Evolutionary conservation across 2,329 filamentous ascomycete species (phyloP), one percentile per base, ranked within the genome.

Genomic region (Passalora sequoiae): DNA sequence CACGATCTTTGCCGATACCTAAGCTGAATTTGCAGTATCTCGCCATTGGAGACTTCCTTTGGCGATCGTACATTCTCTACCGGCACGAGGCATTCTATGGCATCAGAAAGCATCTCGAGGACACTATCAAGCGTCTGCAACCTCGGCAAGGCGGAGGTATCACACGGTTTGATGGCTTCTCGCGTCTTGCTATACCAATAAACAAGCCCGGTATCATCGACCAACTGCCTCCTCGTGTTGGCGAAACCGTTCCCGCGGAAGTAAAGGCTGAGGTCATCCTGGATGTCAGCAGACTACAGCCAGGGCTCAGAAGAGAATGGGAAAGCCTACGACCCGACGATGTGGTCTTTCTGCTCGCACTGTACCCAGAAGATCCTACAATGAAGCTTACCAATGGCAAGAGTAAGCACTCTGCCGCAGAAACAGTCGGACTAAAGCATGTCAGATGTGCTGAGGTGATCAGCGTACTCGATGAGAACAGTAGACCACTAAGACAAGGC

Each of bases 21-120:
- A 98, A 98, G 63, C 69, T 97, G 33, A 98, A 96, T 57, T 71
- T 98, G 20, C 92, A 98, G 61, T 98, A 98, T 65, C 74, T 98
- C 10, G 94, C 89, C 2, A 80, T 95, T 38, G 89, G 89, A 2
- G 92, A 98, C 65, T 98, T 98, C 57, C 69, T 98, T n/a, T 98
- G 89, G 89, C 80, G 94, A 50, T 89, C 91, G 0, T 83, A 97
- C 58, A 76, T 94, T 10, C 72, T 98, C 6, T 92, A 95, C 62
- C 81, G 91, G 29, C 86, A 83, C 46, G 92, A 98, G 65, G 79
- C 91, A 0, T 96, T 97, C 63, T 97, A 94, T 63, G 86, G 88
- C 47, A 91, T 98, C 47, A 81, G 89, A 33, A 91, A 89, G 59
- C 88, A 98, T 61, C 81, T 98, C 44, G 88, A 95, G 61, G 79